These are phyloP conservation scores for Russula virescens DNA, from an alignment of 768 basidiomycete species.

Conservation along the genomic window DNA sequence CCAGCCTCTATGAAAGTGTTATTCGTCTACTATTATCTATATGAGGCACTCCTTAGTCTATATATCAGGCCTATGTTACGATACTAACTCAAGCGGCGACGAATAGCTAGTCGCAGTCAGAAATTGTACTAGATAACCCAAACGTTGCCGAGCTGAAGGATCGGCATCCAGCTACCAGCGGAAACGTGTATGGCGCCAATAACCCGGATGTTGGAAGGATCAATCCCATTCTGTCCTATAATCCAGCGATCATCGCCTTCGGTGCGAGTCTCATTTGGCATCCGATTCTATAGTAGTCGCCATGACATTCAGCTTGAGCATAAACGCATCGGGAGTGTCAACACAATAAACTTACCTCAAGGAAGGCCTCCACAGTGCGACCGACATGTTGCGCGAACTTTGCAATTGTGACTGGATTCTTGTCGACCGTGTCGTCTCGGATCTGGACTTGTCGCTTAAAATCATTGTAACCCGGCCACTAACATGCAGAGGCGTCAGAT, in stretches of 20 bases:
- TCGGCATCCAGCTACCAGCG: conserved; percentile 20
- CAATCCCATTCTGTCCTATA: conserved; percentile 1
- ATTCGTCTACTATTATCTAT: too few relatives aligned
- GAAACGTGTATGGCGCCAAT: conserved; percentile 19
- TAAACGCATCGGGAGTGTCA: neutral
- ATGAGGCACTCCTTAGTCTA: too few relatives aligned
- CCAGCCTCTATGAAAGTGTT: too few relatives aligned
- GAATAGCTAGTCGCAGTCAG: too few relatives aligned
- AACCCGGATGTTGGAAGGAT: conserved; percentile 1
- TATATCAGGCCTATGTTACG: too few relatives aligned
- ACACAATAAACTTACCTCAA: conserved; percentile 5
- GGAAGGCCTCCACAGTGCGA: too few relatives aligned
- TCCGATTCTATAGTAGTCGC: neutral
- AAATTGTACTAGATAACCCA: too few relatives aligned
- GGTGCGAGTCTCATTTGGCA: neutral
- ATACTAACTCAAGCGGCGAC: too few relatives aligned
- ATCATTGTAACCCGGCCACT: too few relatives aligned
- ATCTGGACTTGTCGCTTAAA: too few relatives aligned
- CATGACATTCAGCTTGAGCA: neutral
- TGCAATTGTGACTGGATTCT: conserved; percentile 4
- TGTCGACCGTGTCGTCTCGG: conserved; percentile 4
- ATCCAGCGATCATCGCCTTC: neutral
- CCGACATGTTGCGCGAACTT: too few relatives aligned
- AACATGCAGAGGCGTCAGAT: conserved; percentile 1
- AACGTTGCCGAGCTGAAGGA: too few relatives aligned